These are phyloP conservation scores for Ceratobasidium theobromae DNA, from an alignment of 1,284 basidiomycete genomes.

Conservation along the genomic window DNA sequence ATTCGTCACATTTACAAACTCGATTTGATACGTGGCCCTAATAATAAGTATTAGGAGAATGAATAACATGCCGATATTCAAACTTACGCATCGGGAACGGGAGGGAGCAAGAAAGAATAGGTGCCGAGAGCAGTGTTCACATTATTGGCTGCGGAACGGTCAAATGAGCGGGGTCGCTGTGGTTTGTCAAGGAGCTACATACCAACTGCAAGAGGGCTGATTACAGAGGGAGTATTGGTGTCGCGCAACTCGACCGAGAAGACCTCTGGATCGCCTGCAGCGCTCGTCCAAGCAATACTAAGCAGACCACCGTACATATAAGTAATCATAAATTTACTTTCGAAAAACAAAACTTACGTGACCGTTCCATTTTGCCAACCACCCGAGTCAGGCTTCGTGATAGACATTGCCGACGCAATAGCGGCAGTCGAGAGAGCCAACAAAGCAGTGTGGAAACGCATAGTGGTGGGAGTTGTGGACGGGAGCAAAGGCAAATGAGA, in stretches of 20 bases:
- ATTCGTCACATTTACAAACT: slow-evolving; percentile 27
- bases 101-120: slow-evolving; percentile 13
- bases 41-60: neutral
- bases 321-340: neutral
- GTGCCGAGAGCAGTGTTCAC: neutral
- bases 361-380: slow-evolving; percentile 30
- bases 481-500: neutral
- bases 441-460: neutral
- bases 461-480: neutral
- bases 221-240: slow-evolving; percentile 29
- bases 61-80: neutral
- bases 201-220: slow-evolving; percentile 24
- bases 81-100: slow-evolving; percentile 22
- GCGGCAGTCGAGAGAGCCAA: neutral
- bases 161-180: neutral
- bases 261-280: slow-evolving; percentile 14
- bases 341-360: neutral
- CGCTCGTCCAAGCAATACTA: slow-evolving; percentile 8
- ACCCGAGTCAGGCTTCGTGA: slow-evolving; percentile 7
- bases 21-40: slow-evolving; percentile 14
- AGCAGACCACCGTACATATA: neutral
- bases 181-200: neutral
- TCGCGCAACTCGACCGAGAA: slow-evolving; percentile 23
- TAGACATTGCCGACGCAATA: slow-evolving; percentile 6
- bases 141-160: slow-evolving; percentile 2